Percentiles rank a stretch among this genome's conserved stretches.
Conservation (phyloP, 1,284 basidiomycete species). For the Xerocomus nothofagi region DNA sequence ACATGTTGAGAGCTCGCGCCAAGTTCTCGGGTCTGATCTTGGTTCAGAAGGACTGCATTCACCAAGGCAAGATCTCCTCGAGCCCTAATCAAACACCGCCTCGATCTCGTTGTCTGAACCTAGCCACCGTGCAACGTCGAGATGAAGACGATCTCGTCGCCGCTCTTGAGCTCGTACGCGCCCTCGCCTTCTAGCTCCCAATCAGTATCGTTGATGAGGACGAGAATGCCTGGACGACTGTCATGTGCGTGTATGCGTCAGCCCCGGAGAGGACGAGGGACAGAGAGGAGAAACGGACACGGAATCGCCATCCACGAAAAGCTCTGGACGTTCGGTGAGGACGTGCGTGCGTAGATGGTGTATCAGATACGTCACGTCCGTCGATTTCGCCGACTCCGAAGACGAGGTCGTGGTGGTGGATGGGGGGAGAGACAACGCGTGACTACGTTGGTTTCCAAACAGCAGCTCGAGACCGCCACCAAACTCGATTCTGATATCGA, state of each 20-base stretch:
- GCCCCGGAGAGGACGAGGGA: too few species aligned
- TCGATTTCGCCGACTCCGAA: slow-evolving; percentile 19
- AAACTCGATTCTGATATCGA: slow-evolving; percentile 61
- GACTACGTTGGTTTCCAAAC: slow-evolving; percentile 68
- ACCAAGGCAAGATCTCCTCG: not conserved
- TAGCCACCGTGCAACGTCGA: slow-evolving; percentile 90
- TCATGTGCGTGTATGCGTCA: too few species aligned
- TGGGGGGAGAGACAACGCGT: slow-evolving; percentile 55
- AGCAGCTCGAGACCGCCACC: slow-evolving; percentile 82
- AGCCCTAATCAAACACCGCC: not conserved
- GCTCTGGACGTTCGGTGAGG: slow-evolving; percentile 82
- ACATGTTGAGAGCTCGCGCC: not conserved
- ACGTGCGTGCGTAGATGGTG: slow-evolving; percentile 77
- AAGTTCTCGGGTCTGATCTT: not conserved
- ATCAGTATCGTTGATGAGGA: slow-evolving; percentile 94
- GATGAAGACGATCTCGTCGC: slow-evolving; percentile 94
- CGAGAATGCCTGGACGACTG: slow-evolving; percentile 87
- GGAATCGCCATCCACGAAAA: slow-evolving; percentile 86
- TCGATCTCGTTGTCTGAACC: too few species aligned
- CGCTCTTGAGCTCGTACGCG: slow-evolving; percentile 76
- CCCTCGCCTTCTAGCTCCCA: slow-evolving; percentile 98
- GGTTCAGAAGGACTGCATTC: not conserved
- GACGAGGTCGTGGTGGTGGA: too few species aligned
- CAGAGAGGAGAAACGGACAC: slow-evolving; percentile 58
- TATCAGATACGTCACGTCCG: slow-evolving; percentile 78